These are phyloP conservation scores for Arthrobotrys entomopaga DNA, from an alignment of 2,329 filamentous ascomycete genomes.

Conservation along the genomic window DNA sequence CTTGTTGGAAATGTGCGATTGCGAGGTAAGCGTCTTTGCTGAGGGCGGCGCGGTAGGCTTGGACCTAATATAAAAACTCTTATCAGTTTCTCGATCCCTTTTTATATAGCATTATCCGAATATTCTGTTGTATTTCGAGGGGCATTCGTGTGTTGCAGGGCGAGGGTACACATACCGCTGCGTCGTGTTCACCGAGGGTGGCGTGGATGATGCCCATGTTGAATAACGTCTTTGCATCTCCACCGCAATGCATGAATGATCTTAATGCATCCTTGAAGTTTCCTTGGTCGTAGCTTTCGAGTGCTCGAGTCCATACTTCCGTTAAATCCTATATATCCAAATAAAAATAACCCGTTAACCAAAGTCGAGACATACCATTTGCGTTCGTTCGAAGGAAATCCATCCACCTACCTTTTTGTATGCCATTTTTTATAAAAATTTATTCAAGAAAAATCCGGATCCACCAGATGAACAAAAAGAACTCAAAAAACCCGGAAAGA, in stretches of 20 bases:
- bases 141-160: conserved; percentile 32
- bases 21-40: conserved; percentile 92
- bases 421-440: conserved; percentile 6
- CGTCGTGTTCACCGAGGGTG: conserved; percentile 94
- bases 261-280: conserved; percentile 90
- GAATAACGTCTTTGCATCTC: conserved; percentile 98
- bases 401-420: conserved; percentile 11
- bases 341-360: not conserved
- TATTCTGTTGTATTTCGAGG: conserved; percentile 27
- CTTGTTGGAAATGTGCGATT: conserved; percentile 97
- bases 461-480: conserved; percentile 7
- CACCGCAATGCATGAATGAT: conserved; percentile 85
- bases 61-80: conserved; percentile 15
- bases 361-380: not conserved
- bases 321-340: conserved; percentile 62
- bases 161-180: conserved; percentile 90
- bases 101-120: not conserved
- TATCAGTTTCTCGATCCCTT: not conserved
- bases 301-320: conserved; percentile 94
- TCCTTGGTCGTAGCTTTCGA: conserved; percentile 93
- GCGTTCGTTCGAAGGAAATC: not conserved
- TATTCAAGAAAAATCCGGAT: conserved; percentile 11
- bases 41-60: conserved; percentile 78
- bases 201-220: conserved; percentile 98
- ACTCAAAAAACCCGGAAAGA: conserved; percentile 1